phyloP scores from a whole-genome alignment of 2,329 filamentous ascomycete genomes.

The Penicillium nordicum region DNA sequence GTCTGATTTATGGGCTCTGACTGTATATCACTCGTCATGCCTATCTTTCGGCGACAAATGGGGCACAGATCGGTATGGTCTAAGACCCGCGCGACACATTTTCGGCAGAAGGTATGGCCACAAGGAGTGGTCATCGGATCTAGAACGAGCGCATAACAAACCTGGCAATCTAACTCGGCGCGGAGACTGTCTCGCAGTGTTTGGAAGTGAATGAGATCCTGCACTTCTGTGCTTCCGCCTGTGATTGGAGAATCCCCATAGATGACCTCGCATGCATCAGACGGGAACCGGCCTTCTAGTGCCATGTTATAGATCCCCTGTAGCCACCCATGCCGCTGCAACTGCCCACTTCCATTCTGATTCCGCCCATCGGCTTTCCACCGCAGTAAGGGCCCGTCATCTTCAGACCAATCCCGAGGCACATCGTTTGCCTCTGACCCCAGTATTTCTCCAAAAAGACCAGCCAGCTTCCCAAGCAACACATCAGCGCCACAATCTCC shows the following conservation, averaged over 20 bases:
- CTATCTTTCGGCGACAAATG: slow-evolving; percentile 67
- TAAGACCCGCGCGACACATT: slow-evolving; percentile 71
- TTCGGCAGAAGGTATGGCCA: slow-evolving; percentile 84
- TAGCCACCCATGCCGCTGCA: slow-evolving; percentile 37
- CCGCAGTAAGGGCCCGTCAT: slow-evolving; percentile 33
- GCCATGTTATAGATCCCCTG: slow-evolving; percentile 65
- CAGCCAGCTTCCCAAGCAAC: slow-evolving; percentile 67
- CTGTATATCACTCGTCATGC: slow-evolving; percentile 49
- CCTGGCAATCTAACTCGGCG: slow-evolving; percentile 78
- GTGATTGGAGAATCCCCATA: slow-evolving; percentile 40
- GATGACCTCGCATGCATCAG: slow-evolving; percentile 52
- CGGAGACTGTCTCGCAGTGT: slow-evolving; percentile 60
- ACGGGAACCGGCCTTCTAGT: slow-evolving; percentile 57
- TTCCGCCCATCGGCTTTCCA: slow-evolving; percentile 21
- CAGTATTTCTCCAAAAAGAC: slow-evolving; percentile 49
- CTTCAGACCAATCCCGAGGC: slow-evolving; percentile 16
- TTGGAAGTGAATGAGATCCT: slow-evolving; percentile 39
- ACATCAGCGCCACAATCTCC: slow-evolving; percentile 77
- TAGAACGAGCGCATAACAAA: slow-evolving; percentile 78
- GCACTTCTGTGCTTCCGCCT: slow-evolving; percentile 16
- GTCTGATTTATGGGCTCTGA: slow-evolving; percentile 59
- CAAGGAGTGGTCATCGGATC: slow-evolving; percentile 82
- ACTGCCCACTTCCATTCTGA: slow-evolving; percentile 3
- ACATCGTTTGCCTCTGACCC: slow-evolving; percentile 5
- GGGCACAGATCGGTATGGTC: slow-evolving; percentile 78